These are phyloP conservation scores for Stemphylium beticola DNA, from an alignment of 2,329 filamentous ascomycete genomes.

Conservation along the genomic window DNA sequence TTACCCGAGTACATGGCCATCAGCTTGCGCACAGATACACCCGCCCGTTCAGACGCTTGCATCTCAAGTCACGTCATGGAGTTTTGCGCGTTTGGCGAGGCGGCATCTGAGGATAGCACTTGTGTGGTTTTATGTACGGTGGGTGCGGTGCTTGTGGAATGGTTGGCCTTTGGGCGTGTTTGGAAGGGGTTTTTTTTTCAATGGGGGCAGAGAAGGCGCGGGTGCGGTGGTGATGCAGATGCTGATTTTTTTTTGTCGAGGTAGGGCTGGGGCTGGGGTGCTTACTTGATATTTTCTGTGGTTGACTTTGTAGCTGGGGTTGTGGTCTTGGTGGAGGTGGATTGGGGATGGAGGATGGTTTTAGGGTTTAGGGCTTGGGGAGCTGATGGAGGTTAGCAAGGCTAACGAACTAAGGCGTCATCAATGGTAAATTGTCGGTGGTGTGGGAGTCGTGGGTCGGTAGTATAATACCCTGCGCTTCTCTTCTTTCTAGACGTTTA, in stretches of 20 bases:
- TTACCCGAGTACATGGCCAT: conserved; percentile 7
- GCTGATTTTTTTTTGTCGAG: conserved; percentile 12
- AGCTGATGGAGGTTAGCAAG: no score
- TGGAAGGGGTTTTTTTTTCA: neutral
- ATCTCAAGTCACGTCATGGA: conserved; percentile 8
- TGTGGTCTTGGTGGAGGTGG: neutral
- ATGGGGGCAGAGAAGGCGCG: neutral
- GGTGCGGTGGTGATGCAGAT: conserved; percentile 1
- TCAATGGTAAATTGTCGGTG: neutral
- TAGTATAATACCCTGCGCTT: conserved; percentile 26
- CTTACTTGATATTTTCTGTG: conserved; percentile 15
- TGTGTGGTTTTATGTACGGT: conserved; percentile 14
- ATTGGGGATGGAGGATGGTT: neutral
- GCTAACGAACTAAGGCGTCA: neutral
- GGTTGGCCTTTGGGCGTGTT: conserved; percentile 11
- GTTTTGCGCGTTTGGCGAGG: conserved; percentile 11
- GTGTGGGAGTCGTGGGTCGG: neutral
- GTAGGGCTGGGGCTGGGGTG: conserved; percentile 11
- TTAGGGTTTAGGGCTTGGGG: neutral
- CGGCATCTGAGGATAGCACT: conserved; percentile 21
- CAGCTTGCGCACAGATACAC: conserved; percentile 23
- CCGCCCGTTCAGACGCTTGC: conserved; percentile 22
- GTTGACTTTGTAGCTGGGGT: conserved; percentile 16
- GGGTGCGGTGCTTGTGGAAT: conserved; percentile 13
- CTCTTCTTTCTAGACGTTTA: conserved; percentile 9